Conservation (phyloP, 148 eudicot species). For the Rhododendron vialii region DNA sequence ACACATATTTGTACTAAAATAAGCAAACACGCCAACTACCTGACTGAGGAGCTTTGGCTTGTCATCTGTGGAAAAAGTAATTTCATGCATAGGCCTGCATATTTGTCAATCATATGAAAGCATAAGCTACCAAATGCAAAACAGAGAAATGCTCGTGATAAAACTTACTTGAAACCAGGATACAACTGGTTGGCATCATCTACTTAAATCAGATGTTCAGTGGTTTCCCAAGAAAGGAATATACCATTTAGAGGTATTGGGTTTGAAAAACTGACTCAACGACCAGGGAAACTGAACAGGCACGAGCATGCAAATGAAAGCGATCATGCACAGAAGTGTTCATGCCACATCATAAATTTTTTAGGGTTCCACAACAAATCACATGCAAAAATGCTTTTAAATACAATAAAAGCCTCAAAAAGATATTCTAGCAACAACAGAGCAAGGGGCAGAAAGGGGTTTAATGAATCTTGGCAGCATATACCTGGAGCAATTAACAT, state of each 20-base stretch:
- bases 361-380: not conserved
- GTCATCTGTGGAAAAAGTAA: conserved; percentile 83
- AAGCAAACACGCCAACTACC: conserved; percentile 36
- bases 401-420: not conserved
- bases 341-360: not conserved
- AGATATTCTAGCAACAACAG: not conserved
- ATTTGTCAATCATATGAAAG: conserved; percentile 13
- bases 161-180: not conserved
- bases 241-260: not conserved
- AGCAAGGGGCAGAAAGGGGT: not conserved
- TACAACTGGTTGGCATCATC: not conserved
- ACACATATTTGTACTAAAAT: not conserved
- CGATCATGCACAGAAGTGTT: not conserved
- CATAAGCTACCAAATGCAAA: conserved; percentile 11
- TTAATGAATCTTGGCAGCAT: not conserved
- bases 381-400: not conserved
- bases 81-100: conserved; percentile 86
- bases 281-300: not conserved
- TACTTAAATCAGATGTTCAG: not conserved
- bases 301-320: not conserved
- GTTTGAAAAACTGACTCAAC: not conserved
- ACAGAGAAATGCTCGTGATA: not conserved
- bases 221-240: not conserved
- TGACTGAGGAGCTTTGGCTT: conserved; percentile 86
- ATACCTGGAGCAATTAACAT: conserved; percentile 56